Percentiles rank a stretch among this genome's conserved stretches.
Evolutionary conservation across 257 asterid genomes (phyloP).

Genomic region (Mentha longifolia): DNA sequence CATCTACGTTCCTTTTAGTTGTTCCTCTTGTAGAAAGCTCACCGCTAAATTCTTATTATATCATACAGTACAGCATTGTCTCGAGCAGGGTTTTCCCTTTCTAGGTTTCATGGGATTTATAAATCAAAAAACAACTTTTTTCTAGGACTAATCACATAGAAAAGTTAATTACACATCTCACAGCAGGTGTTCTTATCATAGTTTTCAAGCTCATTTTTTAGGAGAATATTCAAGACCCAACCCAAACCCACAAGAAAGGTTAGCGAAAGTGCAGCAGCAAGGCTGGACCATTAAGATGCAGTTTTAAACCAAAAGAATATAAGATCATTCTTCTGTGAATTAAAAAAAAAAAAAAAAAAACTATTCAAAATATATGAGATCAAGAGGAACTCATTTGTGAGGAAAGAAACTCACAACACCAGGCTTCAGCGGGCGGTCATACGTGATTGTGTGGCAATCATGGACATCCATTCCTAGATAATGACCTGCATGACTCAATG

Average conservation of each 20-base stretch:
- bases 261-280: no score
- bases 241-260: no score
- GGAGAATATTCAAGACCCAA: not conserved
- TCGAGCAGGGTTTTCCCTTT: no score
- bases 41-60: no score
- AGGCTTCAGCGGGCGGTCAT: conserved; percentile 75
- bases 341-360: not conserved
- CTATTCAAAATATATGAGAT: conserved; percentile 2
- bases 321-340: not conserved
- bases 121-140: not conserved
- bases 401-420: conserved; percentile 78
- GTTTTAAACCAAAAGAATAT: not conserved
- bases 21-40: no score
- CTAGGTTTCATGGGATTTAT: no score
- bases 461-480: conserved; percentile 99
- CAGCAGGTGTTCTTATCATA: not conserved
- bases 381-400: conserved; percentile 28
- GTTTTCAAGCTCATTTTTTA: not conserved
- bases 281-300: no score
- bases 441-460: conserved; percentile 77
- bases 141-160: not conserved
- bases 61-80: no score
- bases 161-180: not conserved
- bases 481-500: conserved; percentile 65
- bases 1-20: no score